Percentiles rank a stretch among this genome's conserved stretches.
These are phyloP conservation scores for Teratosphaeria epicoccoides DNA, from an alignment of 2,329 filamentous ascomycete species.

Conservation along the genomic window DNA sequence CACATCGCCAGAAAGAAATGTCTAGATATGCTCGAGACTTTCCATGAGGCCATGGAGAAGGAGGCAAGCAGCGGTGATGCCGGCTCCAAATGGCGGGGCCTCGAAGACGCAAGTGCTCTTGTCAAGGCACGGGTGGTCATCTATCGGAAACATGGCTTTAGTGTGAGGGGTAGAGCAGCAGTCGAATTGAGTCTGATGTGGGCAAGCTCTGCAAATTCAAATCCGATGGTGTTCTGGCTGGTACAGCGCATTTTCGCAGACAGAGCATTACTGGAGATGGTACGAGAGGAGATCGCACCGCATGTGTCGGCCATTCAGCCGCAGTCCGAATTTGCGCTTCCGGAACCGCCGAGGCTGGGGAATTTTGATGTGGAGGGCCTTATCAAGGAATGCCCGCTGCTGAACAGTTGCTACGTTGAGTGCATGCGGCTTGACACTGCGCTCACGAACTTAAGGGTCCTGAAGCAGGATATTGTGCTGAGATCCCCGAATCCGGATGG, in stretches of 20 bases:
- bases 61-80: constrained; percentile 19
- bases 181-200: constrained; percentile 43
- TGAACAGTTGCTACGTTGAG: constrained; percentile 30
- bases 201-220: constrained; percentile 45
- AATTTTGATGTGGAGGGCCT: constrained; percentile 25
- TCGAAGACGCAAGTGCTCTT: constrained; percentile 27
- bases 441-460: constrained; percentile 26
- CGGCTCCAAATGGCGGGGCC: constrained; percentile 23
- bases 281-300: constrained; percentile 27
- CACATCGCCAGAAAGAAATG: constrained; percentile 29
- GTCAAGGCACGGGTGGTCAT: constrained; percentile 23
- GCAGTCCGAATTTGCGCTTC: constrained; percentile 22
- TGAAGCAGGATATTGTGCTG: constrained; percentile 27
- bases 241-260: constrained; percentile 27
- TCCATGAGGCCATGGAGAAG: constrained; percentile 25
- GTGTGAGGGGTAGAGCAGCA: constrained; percentile 23
- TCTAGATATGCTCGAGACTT: constrained; percentile 16
- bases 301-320: constrained; percentile 22
- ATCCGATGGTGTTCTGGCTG: constrained; percentile 35
- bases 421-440: constrained; percentile 27
- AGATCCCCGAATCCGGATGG: constrained; percentile 26
- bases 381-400: constrained; percentile 23
- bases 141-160: constrained; percentile 23
- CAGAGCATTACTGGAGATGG: constrained; percentile 18
- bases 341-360: constrained; percentile 23